Evolutionary conservation across 116 monocot genomes (phyloP), one percentile per base, ranked within the genome.

Genomic region (Dioscorea cayenensis): DNA sequence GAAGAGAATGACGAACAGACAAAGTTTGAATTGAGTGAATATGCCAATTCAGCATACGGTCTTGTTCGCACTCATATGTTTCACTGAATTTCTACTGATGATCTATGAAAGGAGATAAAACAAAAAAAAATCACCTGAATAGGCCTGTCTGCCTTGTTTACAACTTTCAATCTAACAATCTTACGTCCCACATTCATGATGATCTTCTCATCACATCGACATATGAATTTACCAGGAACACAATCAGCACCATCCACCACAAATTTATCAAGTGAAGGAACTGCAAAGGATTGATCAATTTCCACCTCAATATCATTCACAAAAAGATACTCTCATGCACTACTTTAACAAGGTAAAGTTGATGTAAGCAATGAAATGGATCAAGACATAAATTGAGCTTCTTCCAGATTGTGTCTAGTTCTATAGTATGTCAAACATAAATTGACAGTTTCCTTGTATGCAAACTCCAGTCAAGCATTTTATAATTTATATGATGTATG

Each of bases 121-220:
- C 55, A 55, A 2, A n/a, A n/a, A n/a, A 16, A 5, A n/a, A 22
- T 67, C 59, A 97, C 96, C 93, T 97, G 96, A 77, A 97, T 77
- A 7, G 96, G 96, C 70, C 96, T 86, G 81, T 97, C 96, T 66
- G 90, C 96, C 75, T 77, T 92, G 73, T 97, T 97, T 60, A 86
- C 77, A 71, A 97, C 90, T 86, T 84, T 86, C 72, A 97, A 67
- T 65, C 38, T 69, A 61, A 88, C 21, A 66, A 86, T 79, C 68
- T 77, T 86, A 51, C 96, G 81, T 72, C 93, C 90, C 36, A 76
- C 11, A 71, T 90, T 97, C 23, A 90, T 84, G 28, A 62, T n/a
- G 64, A 97, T 82, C 43, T 78, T 76, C 59, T 88, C 90, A 9
- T 43, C 43, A 77, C 71, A 66, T 37, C 72, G 71, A 62, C 68